Percentiles rank a stretch among this genome's conserved stretches.
Conservation (phyloP, 1,284 basidiomycete genomes). For the Trichosporon inkin region DNA sequence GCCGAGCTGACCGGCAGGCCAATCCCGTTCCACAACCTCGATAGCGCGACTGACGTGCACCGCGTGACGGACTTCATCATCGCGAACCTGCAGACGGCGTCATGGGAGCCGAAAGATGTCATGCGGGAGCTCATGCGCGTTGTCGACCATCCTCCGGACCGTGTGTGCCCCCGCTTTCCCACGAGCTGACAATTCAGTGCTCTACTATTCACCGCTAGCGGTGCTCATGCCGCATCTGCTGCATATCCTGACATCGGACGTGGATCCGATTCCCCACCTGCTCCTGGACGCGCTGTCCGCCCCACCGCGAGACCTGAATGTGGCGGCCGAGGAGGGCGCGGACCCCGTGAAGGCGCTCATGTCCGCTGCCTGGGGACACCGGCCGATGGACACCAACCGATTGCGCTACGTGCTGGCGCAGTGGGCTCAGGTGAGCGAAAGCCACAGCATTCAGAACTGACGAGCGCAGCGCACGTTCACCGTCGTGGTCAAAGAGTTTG, state of each 20-base stretch:
- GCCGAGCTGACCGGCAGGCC: constrained; percentile 14
- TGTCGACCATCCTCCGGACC: constrained; percentile 23
- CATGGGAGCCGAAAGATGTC: constrained; percentile 9
- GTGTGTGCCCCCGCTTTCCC: constrained; percentile 12
- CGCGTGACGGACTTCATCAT: constrained; percentile 30
- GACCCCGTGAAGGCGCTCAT: constrained; percentile 9
- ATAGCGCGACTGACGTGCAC: constrained; percentile 34
- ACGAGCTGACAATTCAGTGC: constrained; percentile 20
- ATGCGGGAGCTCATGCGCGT: constrained; percentile 20
- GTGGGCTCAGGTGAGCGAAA: constrained; percentile 25
- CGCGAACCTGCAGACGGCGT: constrained; percentile 28
- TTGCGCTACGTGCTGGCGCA: constrained; percentile 22
- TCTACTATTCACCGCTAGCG: constrained; percentile 22
- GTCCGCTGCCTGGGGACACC: constrained; percentile 21
- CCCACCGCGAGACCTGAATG: background rate
- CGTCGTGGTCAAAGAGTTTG: background rate
- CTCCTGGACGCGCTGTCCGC: background rate
- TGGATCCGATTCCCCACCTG: background rate
- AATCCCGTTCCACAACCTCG: constrained; percentile 37
- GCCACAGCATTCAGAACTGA: background rate
- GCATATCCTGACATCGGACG: constrained; percentile 16
- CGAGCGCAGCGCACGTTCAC: constrained; percentile 9
- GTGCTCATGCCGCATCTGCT: constrained; percentile 27
- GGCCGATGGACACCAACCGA: constrained; percentile 19
- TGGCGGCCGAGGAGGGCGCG: background rate